Evolutionary conservation across 2,329 filamentous ascomycete genomes (phyloP).

Genomic region (Canariomyces notabilis): DNA sequence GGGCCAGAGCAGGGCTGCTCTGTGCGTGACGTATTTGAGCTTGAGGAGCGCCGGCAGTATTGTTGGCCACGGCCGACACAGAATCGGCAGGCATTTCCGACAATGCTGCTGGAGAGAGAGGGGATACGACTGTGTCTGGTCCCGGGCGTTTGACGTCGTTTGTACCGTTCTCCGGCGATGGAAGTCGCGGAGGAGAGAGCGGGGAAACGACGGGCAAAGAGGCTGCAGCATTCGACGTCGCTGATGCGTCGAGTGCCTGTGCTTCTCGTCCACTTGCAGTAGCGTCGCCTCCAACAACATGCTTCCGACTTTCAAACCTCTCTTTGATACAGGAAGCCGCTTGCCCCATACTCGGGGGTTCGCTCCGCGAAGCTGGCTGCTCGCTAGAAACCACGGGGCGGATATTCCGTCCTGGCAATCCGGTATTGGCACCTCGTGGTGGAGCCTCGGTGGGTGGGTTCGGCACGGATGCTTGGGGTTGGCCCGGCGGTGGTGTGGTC

Average conservation of each 20-base stretch:
- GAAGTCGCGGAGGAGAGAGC: conserved; percentile 33
- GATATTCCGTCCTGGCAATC: conserved; percentile 29
- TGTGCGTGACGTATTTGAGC: conserved; percentile 20
- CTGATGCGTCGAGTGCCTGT: background rate
- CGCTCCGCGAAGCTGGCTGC: conserved; percentile 14
- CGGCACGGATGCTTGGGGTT: conserved; percentile 11
- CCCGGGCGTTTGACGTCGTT: conserved; percentile 37
- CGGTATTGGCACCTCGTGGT: conserved; percentile 17
- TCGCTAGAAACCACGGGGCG: conserved; percentile 25
- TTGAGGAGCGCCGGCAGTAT: conserved; percentile 11
- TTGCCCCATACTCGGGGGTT: conserved; percentile 27
- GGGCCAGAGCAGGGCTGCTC: conserved; percentile 16
- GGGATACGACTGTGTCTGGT: conserved; percentile 36
- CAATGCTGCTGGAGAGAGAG: conserved; percentile 43
- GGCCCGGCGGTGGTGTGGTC: conserved; percentile 21
- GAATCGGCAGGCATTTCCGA: conserved; percentile 32
- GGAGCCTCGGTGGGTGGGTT: conserved; percentile 14
- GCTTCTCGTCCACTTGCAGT: conserved; percentile 4
- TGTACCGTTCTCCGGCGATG: conserved; percentile 46
- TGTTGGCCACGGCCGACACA: conserved; percentile 10
- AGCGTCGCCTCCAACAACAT: conserved; percentile 1
- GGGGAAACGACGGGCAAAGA: conserved; percentile 14
- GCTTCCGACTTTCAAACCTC: conserved; percentile 18
- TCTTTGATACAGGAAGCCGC: conserved; percentile 25
- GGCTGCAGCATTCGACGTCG: conserved; percentile 10